Evolutionary conservation across 176 grass and related monocot genomes (phyloP), one percentile per base, ranked within the genome.

Genomic region (Zoysia japonica): DNA sequence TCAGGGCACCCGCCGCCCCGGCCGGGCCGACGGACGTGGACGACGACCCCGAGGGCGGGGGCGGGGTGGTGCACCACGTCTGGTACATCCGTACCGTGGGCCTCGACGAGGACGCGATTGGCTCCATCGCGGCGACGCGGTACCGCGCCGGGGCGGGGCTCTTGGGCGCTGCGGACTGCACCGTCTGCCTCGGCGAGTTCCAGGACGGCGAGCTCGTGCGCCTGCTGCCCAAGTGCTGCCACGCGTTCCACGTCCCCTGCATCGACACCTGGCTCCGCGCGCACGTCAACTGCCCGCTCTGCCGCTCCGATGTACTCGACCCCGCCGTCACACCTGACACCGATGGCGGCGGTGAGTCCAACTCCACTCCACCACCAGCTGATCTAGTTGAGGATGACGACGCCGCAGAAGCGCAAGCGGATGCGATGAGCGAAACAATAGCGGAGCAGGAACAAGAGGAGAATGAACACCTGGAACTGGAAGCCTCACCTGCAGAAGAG

Each of bases 111-210:
- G 84, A 86, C 48, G 82, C 70, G 17, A 94, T 94, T 84, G 11
- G 42, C 0, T 89, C 88, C 44, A 89, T 94, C 80, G 83, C 88
- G 17, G 78, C 70, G 44, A 81, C 81, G 39, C 64, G 52, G 70
- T 94, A 91, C 78, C 75, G 80, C 74, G 65, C 67, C 11, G 70
- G 83, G 28, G 19, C 72, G 1, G 80, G 80, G 16, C 35, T 88
- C 48, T 77, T 87, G 6, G 89, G 84, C 72, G 59, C 78, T 0
- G 53, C 84, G 14, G 92, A 98, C 71, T 94, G 95, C 80, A 87
- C 92, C 60, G 92, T 98, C 20, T 98, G 95, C 88, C 89, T 92
- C 76, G 89, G 85, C 55, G 89, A 98, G 78, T 94, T 94, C 86
- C 38, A 51, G 65, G 90, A 92, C 77, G 87, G 84, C 13, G 61